phyloP scores from a whole-genome alignment of 768 basidiomycete species.

The Peribolospora kevripleyi region DNA sequence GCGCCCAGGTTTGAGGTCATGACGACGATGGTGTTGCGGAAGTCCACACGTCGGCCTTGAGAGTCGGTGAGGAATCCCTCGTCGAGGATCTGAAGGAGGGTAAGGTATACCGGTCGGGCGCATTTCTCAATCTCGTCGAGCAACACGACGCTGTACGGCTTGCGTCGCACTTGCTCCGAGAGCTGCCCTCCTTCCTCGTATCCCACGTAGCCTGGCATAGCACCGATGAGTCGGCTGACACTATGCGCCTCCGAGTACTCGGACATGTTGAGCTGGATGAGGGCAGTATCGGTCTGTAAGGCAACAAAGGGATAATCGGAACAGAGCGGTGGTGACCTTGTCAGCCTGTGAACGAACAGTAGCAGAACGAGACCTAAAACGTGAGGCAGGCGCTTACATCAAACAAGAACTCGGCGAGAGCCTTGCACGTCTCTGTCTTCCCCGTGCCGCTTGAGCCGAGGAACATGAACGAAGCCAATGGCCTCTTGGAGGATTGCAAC shows the following conservation, averaged over 20 bases:
- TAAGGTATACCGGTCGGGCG: neutral
- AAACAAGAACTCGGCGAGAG: constrained; percentile 67
- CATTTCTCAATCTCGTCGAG: constrained; percentile 2
- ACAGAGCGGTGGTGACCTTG: constrained; percentile 83
- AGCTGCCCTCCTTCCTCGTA: constrained; percentile 53
- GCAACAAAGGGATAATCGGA: constrained; percentile 65
- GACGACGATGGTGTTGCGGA: constrained; percentile 19
- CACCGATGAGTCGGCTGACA: constrained; percentile 69
- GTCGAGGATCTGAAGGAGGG: constrained; percentile 25
- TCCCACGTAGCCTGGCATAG: constrained; percentile 80
- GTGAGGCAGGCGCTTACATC: constrained; percentile 36
- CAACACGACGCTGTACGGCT: constrained; percentile 8
- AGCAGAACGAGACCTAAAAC: neutral
- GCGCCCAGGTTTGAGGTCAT: constrained; percentile 23
- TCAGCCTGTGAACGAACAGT: neutral
- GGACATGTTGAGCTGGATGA: constrained; percentile 14
- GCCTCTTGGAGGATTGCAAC: constrained; percentile 61
- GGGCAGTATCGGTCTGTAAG: neutral
- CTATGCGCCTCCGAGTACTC: constrained; percentile 80
- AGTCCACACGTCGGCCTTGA: constrained; percentile 22
- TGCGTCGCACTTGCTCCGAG: constrained; percentile 11
- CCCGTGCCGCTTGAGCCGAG: constrained; percentile 71
- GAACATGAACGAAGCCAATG: constrained; percentile 81
- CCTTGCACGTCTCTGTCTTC: constrained; percentile 80
- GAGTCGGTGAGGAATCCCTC: constrained; percentile 24